Conservation (phyloP, 1,139 yeast genomes). For the Blastobotrys arbuscula region DNA sequence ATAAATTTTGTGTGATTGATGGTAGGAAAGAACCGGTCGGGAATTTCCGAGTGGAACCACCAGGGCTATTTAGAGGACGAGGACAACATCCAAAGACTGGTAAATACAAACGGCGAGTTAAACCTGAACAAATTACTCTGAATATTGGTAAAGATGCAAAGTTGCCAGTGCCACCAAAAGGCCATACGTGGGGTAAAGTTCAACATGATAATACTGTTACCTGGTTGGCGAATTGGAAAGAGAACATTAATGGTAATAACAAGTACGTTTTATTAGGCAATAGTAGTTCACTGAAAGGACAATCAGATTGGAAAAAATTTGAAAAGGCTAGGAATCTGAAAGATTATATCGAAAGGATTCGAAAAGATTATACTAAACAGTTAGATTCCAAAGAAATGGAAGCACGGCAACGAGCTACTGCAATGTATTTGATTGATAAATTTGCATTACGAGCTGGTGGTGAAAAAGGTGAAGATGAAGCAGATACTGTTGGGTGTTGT, state of each 20-base stretch:
- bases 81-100: conserved; percentile 98
- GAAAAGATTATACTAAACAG: conserved; percentile 67
- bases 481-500: conserved; percentile 98
- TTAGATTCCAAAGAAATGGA: conserved; percentile 74
- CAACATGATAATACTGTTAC: conserved; percentile 85
- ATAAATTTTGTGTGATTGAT: conserved; percentile 70
- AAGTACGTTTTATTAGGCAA: conserved; percentile 92
- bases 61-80: conserved; percentile 92
- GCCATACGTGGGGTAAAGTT: conserved; percentile 88
- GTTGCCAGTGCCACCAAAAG: conserved; percentile 78
- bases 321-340: conserved; percentile 88
- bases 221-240: conserved; percentile 98
- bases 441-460: conserved; percentile 98
- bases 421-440: conserved; percentile 88
- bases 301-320: conserved; percentile 84
- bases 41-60: conserved; percentile 91
- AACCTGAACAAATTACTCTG: conserved; percentile 83
- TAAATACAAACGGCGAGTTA: conserved; percentile 60
- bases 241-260: conserved; percentile 74
- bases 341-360: conserved; percentile 61
- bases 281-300: conserved; percentile 84
- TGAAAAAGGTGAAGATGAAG: conserved; percentile 95
- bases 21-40: conserved; percentile 93
- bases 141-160: conserved; percentile 70
- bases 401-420: conserved; percentile 89